Evolutionary conservation across 1,284 basidiomycete species (phyloP), one percentile per base, ranked within the genome.

Genomic region (Leccinum colubrinum): DNA sequence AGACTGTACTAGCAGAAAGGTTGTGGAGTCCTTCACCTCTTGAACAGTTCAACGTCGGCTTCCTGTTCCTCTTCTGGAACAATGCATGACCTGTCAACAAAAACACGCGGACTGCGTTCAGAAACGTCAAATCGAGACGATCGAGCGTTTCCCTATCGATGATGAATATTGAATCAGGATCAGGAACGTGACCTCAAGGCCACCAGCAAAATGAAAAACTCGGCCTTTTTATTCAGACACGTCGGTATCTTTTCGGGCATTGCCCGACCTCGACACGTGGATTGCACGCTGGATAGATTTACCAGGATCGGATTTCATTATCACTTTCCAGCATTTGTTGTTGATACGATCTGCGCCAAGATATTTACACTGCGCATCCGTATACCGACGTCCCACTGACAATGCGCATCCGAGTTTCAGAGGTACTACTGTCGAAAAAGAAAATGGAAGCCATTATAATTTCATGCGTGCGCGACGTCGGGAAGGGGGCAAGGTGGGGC

Each of bases 121-220:
- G 93, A 33, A 98, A 77, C 0, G 95, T 95, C 52, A 97, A 70
- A 98, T 97, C 1, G 91, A 88, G 27, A 94, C 92, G 64, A 98
- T 95, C 61, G 98, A 86, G 69, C 97, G 93, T 78, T 98, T 98
- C 58, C 93, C 43, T 46, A 46, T 46, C 43, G 17, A 20, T 46
- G 43, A 46, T n/a, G n/a, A n/a, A n/a, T n/a, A n/a, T n/a, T 46
- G 43, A 6, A 30, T 27, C 27, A 27, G 27, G 27, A 46, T 46
- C 43, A 46, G 43, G 43, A 46, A 46, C 17, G 11, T 43, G n/a
- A 20, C 43, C 43, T 46, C n/a, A 46, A 46, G 43, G 17, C 43
- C 9, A 14, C 43, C 43, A 17, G n/a, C 43, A 46, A 17, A 46
- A 46, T 46, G 17, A 46, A 35, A 35, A 35, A 46, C 17, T 46